Evolutionary conservation across 1,139 yeast species (phyloP), one percentile per base, ranked within the genome.

Genomic region (Maudiozyma humilis): DNA sequence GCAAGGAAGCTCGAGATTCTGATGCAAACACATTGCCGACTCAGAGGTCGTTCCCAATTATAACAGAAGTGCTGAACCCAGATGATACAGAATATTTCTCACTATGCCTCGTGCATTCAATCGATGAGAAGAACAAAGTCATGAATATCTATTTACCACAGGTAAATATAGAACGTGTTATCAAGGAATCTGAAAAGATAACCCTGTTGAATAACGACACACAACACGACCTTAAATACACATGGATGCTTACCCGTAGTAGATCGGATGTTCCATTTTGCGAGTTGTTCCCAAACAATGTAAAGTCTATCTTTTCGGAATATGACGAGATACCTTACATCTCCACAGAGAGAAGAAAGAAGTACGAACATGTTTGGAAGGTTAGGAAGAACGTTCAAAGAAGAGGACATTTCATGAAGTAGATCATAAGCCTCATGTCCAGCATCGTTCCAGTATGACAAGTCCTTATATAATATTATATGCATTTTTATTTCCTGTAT

Each of bases 301-400:
- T 53, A 41, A 31, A 50, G 52, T 34, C 49, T 50, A 32, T 42
- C 6, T 20, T 37, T 2, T 46, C 43, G 13, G 41, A 33, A 17
- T 17, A n/a, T 15, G 38, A 42, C 5, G 51, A 51, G 7, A 47
- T 73, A 5, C 86, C 87, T 0, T 80, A 72, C 53, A 64, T 81
- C 1, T 70, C 76, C n/a, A 71, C 71, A 46, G 72, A 69, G 23
- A 60, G 58, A 38, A 67, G 63, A 23, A 58, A 60, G 36, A 67
- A 63, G 40, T 72, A 70, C 30, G 82, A 83, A 29, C 82, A 79
- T 39, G 73, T 74, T 1, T 76, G 84, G 76, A 76, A 75, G 52
- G 72, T 76, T 0, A 65, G 93, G 48, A 66, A 84, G 49, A 82
- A 81, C 52, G 73, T 81, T n/a, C 66, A 68, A 64, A 70, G 86